Percentiles rank a stretch among this genome's conserved stretches.
These are phyloP conservation scores for Leccinellum albellum DNA, from an alignment of 768 basidiomycete genomes.

Conservation along the genomic window DNA sequence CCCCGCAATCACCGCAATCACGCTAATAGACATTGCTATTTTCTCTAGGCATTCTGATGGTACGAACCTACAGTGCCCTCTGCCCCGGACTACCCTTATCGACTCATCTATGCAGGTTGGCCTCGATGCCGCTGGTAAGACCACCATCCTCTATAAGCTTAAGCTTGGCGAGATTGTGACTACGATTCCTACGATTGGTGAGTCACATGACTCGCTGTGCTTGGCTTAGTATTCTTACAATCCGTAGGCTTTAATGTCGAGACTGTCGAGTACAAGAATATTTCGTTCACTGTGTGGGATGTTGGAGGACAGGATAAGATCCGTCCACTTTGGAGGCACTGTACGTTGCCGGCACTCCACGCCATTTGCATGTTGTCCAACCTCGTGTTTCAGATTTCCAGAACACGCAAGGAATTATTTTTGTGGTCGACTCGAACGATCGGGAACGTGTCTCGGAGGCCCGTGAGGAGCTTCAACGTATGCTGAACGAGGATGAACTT, in stretches of 20 bases:
- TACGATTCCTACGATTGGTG: constrained; percentile 99
- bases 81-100: constrained; percentile 12
- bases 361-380: constrained; percentile 10
- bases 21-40: constrained; percentile 23
- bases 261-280: constrained; percentile 99
- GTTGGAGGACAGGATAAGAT: constrained; percentile 99
- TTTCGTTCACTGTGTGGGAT: constrained; percentile 99
- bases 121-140: constrained; percentile 99
- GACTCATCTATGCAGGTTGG: constrained; percentile 63
- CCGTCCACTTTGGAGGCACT: constrained; percentile 99
- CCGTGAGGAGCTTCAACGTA: constrained; percentile 97
- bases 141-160: constrained; percentile 97
- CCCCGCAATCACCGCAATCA: constrained; percentile 13
- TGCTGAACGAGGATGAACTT: constrained; percentile 99
- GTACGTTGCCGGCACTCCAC: constrained; percentile 49
- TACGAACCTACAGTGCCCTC: constrained; percentile 33
- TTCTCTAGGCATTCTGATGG: constrained; percentile 91
- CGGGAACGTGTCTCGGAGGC: constrained; percentile 99
- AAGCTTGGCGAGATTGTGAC: constrained; percentile 99
- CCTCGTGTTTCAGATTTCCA: constrained; percentile 80
- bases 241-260: constrained; percentile 97
- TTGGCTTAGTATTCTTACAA: constrained; percentile 12
- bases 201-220: constrained; percentile 32
- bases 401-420: constrained; percentile 99
- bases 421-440: constrained; percentile 99